Evolutionary conservation across 1,139 yeast genomes (phyloP), one percentile per base, ranked within the genome.

Genomic region (Taphrina pruni): DNA sequence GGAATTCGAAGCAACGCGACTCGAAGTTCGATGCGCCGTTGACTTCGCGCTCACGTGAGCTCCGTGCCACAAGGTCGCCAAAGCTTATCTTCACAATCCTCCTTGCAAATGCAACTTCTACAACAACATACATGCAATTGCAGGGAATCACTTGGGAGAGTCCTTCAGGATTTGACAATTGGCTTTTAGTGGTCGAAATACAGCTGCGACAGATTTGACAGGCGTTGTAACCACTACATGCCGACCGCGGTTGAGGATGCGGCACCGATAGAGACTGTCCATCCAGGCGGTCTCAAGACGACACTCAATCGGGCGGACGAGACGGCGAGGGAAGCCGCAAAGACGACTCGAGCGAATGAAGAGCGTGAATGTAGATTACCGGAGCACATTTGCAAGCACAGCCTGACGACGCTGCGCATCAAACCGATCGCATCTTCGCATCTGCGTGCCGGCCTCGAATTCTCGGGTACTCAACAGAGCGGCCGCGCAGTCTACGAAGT

Each of bases 391-490:
- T 58, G 62, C 43, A 12, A 46, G 14, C 8, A 58, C 45, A 58
- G 62, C 32, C 54, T 58, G 35, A 36, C 62, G 21, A 58, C 54
- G 35, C 26, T 45, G 54, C 52, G 62, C 52, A 32, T 58, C n/a
- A 43, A 17, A 21, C 62, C 62, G 9, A 7, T 17, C 52, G 26
- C 54, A 14, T 70, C 76, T 32, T 74, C 78, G 17, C 76, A 73
- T 70, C 79, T 89, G 39, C 83, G 85, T 70, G 88, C 94, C 6
- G 88, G 89, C 66, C 82, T 90, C 43, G 80, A 77, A 56, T 90
- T 87, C 74, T 76, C 82, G 6, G 96, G 96, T 1, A 85, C 87
- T 32, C 96, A 90, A 76, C 89, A 86, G 75, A 86, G 90, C n/a
- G 91, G 89, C 0, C 80, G 84, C 72, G 82, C 86, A 2, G 83